These are phyloP conservation scores for Heimioporus punctisporus DNA, from an alignment of 1,284 basidiomycete species.

Conservation along the genomic window DNA sequence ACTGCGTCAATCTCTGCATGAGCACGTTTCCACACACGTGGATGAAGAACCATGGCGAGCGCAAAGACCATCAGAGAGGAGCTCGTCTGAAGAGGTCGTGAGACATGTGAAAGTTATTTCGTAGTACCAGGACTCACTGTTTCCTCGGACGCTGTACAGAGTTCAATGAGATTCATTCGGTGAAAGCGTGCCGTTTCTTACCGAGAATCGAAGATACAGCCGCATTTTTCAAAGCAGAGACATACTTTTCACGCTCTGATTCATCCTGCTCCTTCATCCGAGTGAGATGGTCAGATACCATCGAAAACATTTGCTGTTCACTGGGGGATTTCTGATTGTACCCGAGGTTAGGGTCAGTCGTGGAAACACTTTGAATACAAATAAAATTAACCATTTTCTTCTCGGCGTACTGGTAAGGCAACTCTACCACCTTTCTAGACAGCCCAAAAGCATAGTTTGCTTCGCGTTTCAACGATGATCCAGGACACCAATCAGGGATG, in stretches of 20 bases:
- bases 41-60: conserved; percentile 33
- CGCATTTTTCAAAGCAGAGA: conserved; percentile 15
- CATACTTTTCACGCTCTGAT: conserved; percentile 9
- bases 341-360: too few relatives aligned
- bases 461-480: conserved; percentile 13
- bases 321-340: too few relatives aligned
- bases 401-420: conserved; percentile 10
- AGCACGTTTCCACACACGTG: conserved; percentile 16
- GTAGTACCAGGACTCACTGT: conserved; percentile 14
- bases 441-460: conserved; percentile 4
- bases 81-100: conserved; percentile 4
- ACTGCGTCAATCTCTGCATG: conserved; percentile 41
- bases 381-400: not conserved
- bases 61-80: conserved; percentile 21
- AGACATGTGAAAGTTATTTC: not conserved
- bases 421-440: conserved; percentile 3
- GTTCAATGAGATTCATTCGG: not conserved
- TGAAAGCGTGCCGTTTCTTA: not conserved
- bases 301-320: too few relatives aligned
- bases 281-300: conserved; percentile 23
- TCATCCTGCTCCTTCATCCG: conserved; percentile 16
- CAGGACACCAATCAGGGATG: conserved; percentile 23
- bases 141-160: conserved; percentile 2
- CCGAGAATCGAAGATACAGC: not conserved
- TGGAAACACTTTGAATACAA: too few relatives aligned